phyloP scores from a whole-genome alignment of 1,284 basidiomycete species.

The Pyrrhoderma lamaoense region DNA sequence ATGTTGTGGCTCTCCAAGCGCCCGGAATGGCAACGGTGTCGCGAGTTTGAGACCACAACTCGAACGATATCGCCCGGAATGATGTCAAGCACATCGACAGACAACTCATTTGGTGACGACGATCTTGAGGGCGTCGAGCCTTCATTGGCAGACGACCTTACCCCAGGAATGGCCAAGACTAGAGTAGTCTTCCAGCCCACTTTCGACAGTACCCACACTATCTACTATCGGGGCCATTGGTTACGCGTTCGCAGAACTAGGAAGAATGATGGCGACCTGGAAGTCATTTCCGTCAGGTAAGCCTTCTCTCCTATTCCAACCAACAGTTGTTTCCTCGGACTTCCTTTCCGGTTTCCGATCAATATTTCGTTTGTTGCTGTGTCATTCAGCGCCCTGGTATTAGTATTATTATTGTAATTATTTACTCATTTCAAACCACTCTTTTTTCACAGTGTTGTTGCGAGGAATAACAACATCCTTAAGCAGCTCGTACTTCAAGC shows the following conservation, averaged over 20 bases:
- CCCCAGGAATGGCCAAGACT: constrained; percentile 61
- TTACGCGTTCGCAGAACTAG: constrained; percentile 61
- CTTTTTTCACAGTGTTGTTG: constrained; percentile 51
- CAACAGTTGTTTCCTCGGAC: constrained; percentile 1
- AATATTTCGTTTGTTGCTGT: constrained; percentile 1
- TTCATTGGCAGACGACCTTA: constrained; percentile 35
- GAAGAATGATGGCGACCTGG: constrained; percentile 58
- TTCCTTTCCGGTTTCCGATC: constrained; percentile 6
- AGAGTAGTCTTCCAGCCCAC: constrained; percentile 80
- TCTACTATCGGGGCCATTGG: constrained; percentile 77
- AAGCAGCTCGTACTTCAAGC: constrained; percentile 82
- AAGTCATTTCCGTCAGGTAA: constrained; percentile 67
- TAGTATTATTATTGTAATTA: constrained; percentile 10
- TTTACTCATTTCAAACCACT: constrained; percentile 13
- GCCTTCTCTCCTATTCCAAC: constrained; percentile 12
- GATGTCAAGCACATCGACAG: constrained; percentile 40
- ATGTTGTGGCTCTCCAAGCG: constrained; percentile 25
- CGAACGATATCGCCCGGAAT: constrained; percentile 48
- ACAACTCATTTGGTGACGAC: constrained; percentile 58
- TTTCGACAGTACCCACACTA: constrained; percentile 74
- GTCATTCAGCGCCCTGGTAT: constrained; percentile 9
- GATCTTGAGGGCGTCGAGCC: constrained; percentile 43
- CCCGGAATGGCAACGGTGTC: constrained; percentile 76
- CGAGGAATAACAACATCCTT: constrained; percentile 68
- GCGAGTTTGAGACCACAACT: constrained; percentile 79